A percentile compares a stretch with the other conserved stretches of the same genome.
Evolutionary conservation across 1,139 yeast species (phyloP).

Genomic region (Geotrichum citri-aurantii): DNA sequence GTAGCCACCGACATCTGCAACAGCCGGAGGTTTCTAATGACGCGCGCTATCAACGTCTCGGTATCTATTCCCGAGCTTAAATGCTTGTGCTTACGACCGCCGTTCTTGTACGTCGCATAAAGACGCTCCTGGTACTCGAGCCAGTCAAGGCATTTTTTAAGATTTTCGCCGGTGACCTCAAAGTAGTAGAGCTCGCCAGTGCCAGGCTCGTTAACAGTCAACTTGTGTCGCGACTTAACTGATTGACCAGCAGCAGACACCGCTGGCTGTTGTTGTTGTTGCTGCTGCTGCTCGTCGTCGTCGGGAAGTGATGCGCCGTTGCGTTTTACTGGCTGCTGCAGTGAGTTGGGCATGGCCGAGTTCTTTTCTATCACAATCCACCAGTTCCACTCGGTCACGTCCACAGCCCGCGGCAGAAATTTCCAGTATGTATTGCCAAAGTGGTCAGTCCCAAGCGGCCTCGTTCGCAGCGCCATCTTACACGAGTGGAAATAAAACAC

Average conservation of each 20-base stretch:
- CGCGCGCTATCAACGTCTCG: not conserved
- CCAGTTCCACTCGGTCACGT: constrained; percentile 20
- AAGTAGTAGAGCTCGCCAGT: constrained; percentile 14
- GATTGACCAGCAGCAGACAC: not conserved
- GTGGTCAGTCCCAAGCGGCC: constrained; percentile 34
- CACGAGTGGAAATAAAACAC: constrained; percentile 25
- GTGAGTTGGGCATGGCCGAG: constrained; percentile 12
- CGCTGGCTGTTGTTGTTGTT: not conserved
- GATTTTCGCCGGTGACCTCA: constrained; percentile 1
- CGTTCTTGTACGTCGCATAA: not conserved
- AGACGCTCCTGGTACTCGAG: constrained; percentile 14
- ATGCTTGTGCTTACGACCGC: constrained; percentile 5
- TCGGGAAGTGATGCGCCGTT: not conserved
- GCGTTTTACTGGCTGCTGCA: not conserved
- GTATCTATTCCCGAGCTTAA: constrained; percentile 7
- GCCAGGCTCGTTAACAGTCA: constrained; percentile 4
- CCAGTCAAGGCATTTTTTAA: constrained; percentile 3
- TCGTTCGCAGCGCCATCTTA: constrained; percentile 32
- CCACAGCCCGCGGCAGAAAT: constrained; percentile 34
- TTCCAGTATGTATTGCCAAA: constrained; percentile 38
- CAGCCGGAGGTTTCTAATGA: not conserved
- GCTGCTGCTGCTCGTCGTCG: constrained; percentile 1
- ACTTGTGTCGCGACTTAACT: not conserved
- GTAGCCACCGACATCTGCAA: not conserved
- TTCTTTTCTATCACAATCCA: constrained; percentile 17